Conservation (phyloP, 177 flowering plant species). For the Telopea speciosissima region DNA sequence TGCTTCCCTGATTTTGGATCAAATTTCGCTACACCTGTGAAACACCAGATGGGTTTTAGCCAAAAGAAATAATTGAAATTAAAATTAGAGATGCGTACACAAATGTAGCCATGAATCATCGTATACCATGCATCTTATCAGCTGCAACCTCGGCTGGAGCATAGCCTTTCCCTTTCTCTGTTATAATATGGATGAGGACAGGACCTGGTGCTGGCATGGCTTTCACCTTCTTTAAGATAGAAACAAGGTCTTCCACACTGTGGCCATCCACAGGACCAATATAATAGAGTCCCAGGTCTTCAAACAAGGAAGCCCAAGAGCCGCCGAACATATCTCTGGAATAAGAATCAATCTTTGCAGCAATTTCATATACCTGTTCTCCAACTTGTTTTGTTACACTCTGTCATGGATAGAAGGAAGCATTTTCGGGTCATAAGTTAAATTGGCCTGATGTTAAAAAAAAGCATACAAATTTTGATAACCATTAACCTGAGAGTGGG, state of each 20-base stretch:
- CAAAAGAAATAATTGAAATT: background rate
- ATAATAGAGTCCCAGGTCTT: slow-evolving; percentile 49
- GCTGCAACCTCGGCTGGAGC: slow-evolving; percentile 42
- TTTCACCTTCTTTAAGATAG: slow-evolving; percentile 34
- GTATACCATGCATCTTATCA: slow-evolving; percentile 44
- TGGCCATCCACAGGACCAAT: slow-evolving; percentile 61
- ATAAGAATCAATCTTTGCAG: slow-evolving; percentile 30
- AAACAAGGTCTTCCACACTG: slow-evolving; percentile 37
- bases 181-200: slow-evolving; percentile 40
- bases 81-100: too few species aligned
- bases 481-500: too few species aligned
- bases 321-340: slow-evolving; percentile 25
- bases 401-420: slow-evolving; percentile 13
- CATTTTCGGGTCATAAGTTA: background rate
- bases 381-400: slow-evolving; percentile 35
- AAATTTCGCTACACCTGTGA: slow-evolving; percentile 36
- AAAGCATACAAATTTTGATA: too few species aligned
- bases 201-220: slow-evolving; percentile 38
- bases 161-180: slow-evolving; percentile 56
- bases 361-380: slow-evolving; percentile 27
- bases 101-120: background rate
- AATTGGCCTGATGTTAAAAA: too few species aligned
- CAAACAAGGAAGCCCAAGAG: slow-evolving; percentile 32
- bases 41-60: background rate
- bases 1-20: slow-evolving; percentile 35